Base-by-base conservation (phyloP, 2,329 filamentous ascomycete species). In the Colletotrichum phormii region DNA sequence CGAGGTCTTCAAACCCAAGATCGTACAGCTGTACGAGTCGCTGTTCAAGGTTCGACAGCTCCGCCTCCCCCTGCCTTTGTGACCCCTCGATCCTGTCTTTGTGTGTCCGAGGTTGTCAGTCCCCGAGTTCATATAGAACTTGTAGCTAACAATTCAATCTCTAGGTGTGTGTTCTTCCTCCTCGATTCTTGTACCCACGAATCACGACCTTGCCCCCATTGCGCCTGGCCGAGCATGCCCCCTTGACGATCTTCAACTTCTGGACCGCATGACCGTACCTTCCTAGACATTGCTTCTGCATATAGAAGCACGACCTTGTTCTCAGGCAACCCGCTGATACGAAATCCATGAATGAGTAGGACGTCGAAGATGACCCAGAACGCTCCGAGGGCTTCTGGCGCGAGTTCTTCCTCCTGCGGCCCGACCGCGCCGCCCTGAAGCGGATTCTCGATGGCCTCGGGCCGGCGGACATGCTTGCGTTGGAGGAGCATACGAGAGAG, bases 371-470 rank as follows among this genome's bases (percentile, higher is more conserved):
- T 73, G 89, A 91, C 72, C 83, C 86, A 64, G 92, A 95, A 33
- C 93, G 93, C 74, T 90, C 94, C 0, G 95, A 98, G 73, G 96
- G 95, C 55, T 99, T 98, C 84, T 99, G 97, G 97, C 89, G 91
- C 76, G 97, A 98, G 83, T 95, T 99, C 84, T 99, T 99, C 82
- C 89, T 99, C 49, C 87, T 98, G 71, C 92, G 91, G 75, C 95
- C 96, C 26, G 95, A 98, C 80, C 88, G 90, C 67, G 81, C 86
- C 5, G 89, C 91, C 61, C 85, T 99, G 75, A 89, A 90, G 80
- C 85, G 84, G 62, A 89, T 95, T 60, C 85, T 99, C 74, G 89
- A 91, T 75, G 86, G 88, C n/a, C 85, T 97, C 53, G 88, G 89
- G 64, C 90, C 95, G 6, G 91, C 94, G 76, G 92, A 95, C 77